Conservation (phyloP, 2,329 filamentous ascomycete species). For the Fusarium sulawesiense region DNA sequence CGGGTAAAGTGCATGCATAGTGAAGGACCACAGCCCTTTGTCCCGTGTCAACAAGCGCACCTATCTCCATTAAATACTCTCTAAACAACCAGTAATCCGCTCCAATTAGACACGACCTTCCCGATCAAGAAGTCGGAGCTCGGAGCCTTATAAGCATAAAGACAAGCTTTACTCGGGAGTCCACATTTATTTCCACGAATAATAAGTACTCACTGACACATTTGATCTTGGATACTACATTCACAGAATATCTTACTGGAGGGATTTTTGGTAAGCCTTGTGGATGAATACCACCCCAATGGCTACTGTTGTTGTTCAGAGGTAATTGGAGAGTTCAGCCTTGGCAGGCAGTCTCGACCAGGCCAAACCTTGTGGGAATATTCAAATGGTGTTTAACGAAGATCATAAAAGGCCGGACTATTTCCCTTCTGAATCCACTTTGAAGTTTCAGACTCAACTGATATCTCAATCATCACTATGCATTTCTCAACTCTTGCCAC, state of each 20-base stretch:
- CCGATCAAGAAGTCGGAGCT: conserved; percentile 7
- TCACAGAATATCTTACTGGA: neutral
- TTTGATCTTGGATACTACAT: neutral
- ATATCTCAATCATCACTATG: neutral
- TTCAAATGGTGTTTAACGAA: neutral
- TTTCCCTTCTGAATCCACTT: neutral
- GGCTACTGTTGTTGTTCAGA: neutral
- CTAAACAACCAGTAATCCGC: neutral
- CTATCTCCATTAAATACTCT: neutral
- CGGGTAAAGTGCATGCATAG: neutral
- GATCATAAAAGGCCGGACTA: conserved; percentile 1
- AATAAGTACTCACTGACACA: neutral
- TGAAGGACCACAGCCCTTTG: rapidly evolving
- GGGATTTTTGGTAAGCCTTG: neutral
- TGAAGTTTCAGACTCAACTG: neutral
- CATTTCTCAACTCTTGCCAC: conserved; percentile 26
- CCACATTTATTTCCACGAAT: conserved; percentile 14
- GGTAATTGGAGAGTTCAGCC: neutral
- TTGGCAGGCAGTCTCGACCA: neutral
- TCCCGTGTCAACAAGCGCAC: conserved; percentile 2
- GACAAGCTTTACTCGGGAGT: neutral
- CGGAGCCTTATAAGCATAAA: conserved; percentile 25
- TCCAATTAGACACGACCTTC: neutral
- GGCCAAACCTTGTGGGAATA: neutral
- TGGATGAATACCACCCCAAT: neutral